Evolutionary conservation across 2,329 filamentous ascomycete genomes (phyloP).

Genomic region (Aspergillus aculeatinus): DNA sequence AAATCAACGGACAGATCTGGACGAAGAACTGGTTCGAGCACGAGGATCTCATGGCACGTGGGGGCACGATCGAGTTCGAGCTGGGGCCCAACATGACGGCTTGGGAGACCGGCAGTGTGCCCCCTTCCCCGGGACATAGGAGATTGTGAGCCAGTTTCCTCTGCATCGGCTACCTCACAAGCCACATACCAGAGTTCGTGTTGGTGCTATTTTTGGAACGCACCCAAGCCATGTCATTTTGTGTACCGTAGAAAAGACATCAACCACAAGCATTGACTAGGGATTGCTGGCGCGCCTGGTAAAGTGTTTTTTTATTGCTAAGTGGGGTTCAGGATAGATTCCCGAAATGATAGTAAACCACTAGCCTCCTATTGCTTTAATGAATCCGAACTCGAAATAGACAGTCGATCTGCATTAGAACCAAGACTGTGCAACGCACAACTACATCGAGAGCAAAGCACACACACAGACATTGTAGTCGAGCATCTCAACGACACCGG

Average conservation of each 20-base stretch:
- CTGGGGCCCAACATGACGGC: slow-evolving; percentile 36
- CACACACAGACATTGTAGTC: not conserved
- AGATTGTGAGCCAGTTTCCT: not conserved
- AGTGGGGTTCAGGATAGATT: not conserved
- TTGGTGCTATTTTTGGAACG: not conserved
- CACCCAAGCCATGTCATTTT: not conserved
- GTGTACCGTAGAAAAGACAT: not conserved
- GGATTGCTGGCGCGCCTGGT: not conserved
- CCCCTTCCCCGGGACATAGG: slow-evolving; percentile 50
- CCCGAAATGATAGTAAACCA: not conserved
- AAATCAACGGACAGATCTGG: slow-evolving; percentile 55
- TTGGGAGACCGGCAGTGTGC: slow-evolving; percentile 54
- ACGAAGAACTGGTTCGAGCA: slow-evolving; percentile 57
- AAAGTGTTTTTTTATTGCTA: not conserved
- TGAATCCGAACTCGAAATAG: too few species aligned
- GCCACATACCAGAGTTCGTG: not conserved
- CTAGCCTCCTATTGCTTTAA: too few species aligned
- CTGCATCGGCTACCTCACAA: not conserved
- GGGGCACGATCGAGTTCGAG: slow-evolving; percentile 51
- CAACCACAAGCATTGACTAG: not conserved
- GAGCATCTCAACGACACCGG: not conserved
- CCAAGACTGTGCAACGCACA: too few species aligned
- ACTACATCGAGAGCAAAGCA: too few species aligned
- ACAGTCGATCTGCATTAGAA: too few species aligned
- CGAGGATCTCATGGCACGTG: slow-evolving; percentile 45